phyloP scores from a whole-genome alignment of 768 basidiomycete species.

The Cytidiella melzeri region DNA sequence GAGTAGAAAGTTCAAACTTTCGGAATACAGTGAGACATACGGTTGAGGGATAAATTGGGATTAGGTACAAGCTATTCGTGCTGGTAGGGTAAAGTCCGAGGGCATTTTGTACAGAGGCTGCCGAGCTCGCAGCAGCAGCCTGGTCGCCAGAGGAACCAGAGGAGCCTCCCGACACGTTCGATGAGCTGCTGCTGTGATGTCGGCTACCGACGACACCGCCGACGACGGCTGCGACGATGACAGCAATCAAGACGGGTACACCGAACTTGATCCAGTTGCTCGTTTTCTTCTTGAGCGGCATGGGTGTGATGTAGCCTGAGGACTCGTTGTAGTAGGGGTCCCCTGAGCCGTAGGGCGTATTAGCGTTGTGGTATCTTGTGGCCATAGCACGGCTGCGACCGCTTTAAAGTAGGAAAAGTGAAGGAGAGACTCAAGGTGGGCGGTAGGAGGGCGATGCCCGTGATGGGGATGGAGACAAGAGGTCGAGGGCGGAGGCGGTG shows the following conservation, averaged over 20 bases:
- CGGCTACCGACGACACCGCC: conserved; percentile 79
- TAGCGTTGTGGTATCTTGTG: conserved; percentile 32
- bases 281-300: conserved; percentile 40
- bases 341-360: conserved; percentile 50
- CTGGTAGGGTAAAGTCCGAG: conserved; percentile 67
- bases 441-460: conserved; percentile 12
- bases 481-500: conserved; percentile 2
- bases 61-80: conserved; percentile 72
- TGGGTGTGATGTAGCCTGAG: conserved; percentile 60
- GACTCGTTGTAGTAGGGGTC: conserved; percentile 68
- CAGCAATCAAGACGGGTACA: conserved; percentile 55
- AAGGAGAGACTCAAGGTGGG: conserved; percentile 13
- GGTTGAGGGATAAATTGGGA: conserved; percentile 85
- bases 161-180: conserved; percentile 19
- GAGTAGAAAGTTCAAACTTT: neutral
- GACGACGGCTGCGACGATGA: conserved; percentile 61
- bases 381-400: conserved; percentile 29
- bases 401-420: conserved; percentile 6
- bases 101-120: conserved; percentile 51
- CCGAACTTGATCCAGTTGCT: conserved; percentile 78
- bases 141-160: conserved; percentile 17
- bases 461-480: conserved; percentile 21
- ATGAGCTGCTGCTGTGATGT: conserved; percentile 36
- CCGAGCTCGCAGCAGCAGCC: conserved; percentile 48
- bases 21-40: conserved; percentile 43